Conservation (phyloP, 2,329 filamentous ascomycete species). For the Cordyceps militaris region DNA sequence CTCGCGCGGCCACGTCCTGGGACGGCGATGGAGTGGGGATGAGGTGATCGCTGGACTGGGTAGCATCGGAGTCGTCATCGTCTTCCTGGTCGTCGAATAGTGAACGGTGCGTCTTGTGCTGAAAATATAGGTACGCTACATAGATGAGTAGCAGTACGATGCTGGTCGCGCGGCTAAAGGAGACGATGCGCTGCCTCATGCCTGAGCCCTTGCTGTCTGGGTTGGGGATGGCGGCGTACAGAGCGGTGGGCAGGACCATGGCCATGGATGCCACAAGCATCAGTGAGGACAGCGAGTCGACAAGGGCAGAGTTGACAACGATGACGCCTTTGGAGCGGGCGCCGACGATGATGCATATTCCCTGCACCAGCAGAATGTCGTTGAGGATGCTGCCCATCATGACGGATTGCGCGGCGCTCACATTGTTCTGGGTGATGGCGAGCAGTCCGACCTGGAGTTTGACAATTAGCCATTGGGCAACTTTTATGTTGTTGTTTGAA, state of each 20-base stretch:
- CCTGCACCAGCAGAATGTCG: constrained; percentile 16
- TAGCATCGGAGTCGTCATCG: background rate
- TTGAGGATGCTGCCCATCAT: constrained; percentile 18
- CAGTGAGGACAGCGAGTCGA: constrained; percentile 16
- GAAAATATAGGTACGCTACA: constrained; percentile 15
- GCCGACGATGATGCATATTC: constrained; percentile 15
- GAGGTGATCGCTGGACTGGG: constrained; percentile 2
- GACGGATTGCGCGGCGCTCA: constrained; percentile 14
- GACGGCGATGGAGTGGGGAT: background rate
- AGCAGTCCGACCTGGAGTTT: constrained; percentile 12
- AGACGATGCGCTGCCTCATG: constrained; percentile 12
- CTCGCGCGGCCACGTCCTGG: background rate
- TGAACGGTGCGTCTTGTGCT: constrained; percentile 15
- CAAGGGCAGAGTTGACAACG: constrained; percentile 15
- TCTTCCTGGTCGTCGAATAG: constrained; percentile 12
- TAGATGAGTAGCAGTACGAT: constrained; percentile 14
- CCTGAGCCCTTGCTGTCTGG: background rate
- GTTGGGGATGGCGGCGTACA: constrained; percentile 13
- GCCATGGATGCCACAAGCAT: constrained; percentile 17
- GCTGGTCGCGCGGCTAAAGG: constrained; percentile 15
- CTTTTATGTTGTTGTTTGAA: too few relatives aligned
- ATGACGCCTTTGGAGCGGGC: constrained; percentile 15
- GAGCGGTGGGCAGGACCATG: constrained; percentile 15
- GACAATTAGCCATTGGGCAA: background rate
- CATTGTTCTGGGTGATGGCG: constrained; percentile 14